Evolutionary conservation across 257 asterid species (phyloP), one percentile per base, ranked within the genome.

Genomic region (Prunella vulgaris): DNA sequence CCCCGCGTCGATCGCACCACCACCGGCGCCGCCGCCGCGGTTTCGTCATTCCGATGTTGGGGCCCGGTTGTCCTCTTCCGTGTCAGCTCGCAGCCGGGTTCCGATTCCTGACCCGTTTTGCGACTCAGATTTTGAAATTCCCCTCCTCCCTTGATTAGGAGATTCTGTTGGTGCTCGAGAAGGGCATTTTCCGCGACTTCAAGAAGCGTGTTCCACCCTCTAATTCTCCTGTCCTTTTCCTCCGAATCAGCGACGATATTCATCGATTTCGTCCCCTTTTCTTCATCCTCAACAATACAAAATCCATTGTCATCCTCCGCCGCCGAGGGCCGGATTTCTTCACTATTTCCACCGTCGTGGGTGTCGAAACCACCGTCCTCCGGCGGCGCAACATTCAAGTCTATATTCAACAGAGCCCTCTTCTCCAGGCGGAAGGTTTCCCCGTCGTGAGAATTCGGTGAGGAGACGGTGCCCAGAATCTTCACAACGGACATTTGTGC

Each of bases 1-100:
- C 77, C 75, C 78, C 79, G 60, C 10, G 77, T 72, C 68, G 86
- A 81, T 57, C 81, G 75, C 72, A 58, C 81, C 65, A 81, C 74
- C 71, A 57, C 69, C 72, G 48, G 38, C 74, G 51, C 64, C 71
- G 52, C 53, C 54, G 21, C 69, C 66, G 53, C 20, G n/a, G n/a
- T 13, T 12, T 40, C 64, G 46, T 66, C 10, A 60, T 59, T 51
- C 57, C 12, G 71, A 40, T 64, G 70, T n/a, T n/a, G n/a, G n/a
- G n/a, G n/a, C n/a, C n/a, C n/a, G n/a, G n/a, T n/a, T 33, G 57
- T 56, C 72, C 38, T 78, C 71, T 40, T 28, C 76, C 72, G 73
- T n/a, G 75, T 42, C 70, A 49, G 4, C 56, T 53, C 81, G 14
- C 30, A 72, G 7, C 74, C 69, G 71, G 40, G 67, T 28, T 65